phyloP scores from a whole-genome alignment of 352 stramenopile species.

The Pythium apleroticum region DNA sequence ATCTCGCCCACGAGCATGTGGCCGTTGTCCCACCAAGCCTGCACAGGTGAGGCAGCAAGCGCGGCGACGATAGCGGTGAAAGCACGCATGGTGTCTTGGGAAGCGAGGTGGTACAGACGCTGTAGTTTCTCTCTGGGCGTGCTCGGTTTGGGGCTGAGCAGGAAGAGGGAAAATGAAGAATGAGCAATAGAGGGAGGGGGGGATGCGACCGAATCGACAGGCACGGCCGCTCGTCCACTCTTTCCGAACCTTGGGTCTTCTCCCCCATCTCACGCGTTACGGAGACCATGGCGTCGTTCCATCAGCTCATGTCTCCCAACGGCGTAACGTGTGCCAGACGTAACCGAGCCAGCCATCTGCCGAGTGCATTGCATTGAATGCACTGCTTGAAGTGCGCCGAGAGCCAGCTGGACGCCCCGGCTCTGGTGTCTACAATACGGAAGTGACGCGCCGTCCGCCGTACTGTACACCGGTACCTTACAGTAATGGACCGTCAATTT shows the following conservation, averaged over 20 bases:
- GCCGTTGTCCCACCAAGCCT: constrained; percentile 30
- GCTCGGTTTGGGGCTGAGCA: neutral
- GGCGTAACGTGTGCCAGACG: neutral
- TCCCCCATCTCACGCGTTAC: neutral
- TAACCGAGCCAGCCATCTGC: constrained; percentile 1
- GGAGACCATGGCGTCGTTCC: constrained; percentile 3
- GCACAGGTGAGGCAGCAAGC: constrained; percentile 3
- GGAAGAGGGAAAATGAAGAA: constrained; percentile 6
- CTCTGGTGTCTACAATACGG: constrained; percentile 1
- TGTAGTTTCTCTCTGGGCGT: constrained; percentile 3
- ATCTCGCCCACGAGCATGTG: constrained; percentile 31
- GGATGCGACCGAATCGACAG: neutral
- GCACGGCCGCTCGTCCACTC: neutral
- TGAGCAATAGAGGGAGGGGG: neutral
- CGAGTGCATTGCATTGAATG: neutral
- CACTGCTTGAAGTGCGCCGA: neutral
- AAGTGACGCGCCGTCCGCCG: neutral
- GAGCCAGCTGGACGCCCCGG: neutral
- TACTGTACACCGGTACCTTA: neutral
- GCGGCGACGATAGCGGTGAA: constrained; percentile 2
- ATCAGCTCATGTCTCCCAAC: neutral
- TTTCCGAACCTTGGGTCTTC: neutral
- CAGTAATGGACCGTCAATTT: no score
- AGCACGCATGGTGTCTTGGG: neutral
- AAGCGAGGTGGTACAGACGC: neutral